Conservation (phyloP, 1,284 basidiomycete species). For the Puccinia novopanici region DNA sequence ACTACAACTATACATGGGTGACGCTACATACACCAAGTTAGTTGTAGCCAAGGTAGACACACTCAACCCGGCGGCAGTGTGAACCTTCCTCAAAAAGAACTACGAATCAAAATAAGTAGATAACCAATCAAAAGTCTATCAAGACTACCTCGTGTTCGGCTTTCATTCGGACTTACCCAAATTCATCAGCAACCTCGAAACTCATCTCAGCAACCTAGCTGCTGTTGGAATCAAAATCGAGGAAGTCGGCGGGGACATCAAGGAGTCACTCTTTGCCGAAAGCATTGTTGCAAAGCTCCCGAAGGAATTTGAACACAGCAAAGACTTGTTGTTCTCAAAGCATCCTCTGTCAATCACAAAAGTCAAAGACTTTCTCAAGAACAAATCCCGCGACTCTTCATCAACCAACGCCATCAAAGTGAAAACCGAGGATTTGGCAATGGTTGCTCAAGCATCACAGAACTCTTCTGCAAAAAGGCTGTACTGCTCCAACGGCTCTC, state of each 20-base stretch:
- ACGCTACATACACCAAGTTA: too few species aligned
- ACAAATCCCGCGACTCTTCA: not conserved
- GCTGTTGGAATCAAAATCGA: not conserved
- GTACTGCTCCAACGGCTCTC: not conserved
- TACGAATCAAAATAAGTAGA: not conserved
- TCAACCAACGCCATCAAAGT: not conserved
- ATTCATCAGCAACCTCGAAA: not conserved
- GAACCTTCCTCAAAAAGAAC: not conserved
- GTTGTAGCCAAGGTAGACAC: constrained; percentile 69
- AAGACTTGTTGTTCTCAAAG: not conserved
- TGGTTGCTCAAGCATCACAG: not conserved
- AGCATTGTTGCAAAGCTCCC: not conserved
- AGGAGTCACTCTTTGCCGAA: not conserved
- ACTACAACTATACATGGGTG: too few species aligned
- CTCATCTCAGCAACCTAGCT: not conserved
- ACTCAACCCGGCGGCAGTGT: constrained; percentile 62
- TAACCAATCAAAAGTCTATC: constrained; percentile 13
- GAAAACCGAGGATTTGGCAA: not conserved
- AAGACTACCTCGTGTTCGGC: not conserved
- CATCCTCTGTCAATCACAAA: not conserved
- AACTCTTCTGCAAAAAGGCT: not conserved
- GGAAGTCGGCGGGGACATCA: not conserved
- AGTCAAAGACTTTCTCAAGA: not conserved
- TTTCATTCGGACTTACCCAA: not conserved
- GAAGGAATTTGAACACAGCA: not conserved